Percentiles rank a stretch among this genome's conserved stretches.
Evolutionary conservation across 2,329 filamentous ascomycete genomes (phyloP).

Genomic region (Penicillium glabrum): DNA sequence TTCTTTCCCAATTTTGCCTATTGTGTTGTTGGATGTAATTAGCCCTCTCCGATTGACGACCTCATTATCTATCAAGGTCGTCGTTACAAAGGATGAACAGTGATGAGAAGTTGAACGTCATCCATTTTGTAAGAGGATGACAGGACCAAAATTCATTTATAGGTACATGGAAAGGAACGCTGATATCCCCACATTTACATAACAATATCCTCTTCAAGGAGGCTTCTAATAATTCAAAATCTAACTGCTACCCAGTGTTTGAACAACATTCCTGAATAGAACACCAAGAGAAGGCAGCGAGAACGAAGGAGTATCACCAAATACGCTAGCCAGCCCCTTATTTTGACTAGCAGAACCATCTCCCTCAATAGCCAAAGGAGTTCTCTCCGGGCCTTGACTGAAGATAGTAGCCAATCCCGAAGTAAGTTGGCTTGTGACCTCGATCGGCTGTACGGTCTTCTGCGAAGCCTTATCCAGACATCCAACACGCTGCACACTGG

Average conservation of each 20-base stretch:
- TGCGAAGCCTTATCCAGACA: conserved; percentile 26
- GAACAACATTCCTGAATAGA: conserved; percentile 41
- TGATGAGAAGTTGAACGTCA: neutral
- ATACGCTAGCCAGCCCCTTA: conserved; percentile 35
- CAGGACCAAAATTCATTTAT: conserved; percentile 2
- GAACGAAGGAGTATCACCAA: conserved; percentile 40
- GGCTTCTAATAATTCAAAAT: neutral
- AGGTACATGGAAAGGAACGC: conserved; percentile 16
- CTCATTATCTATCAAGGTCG: neutral
- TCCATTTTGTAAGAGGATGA: neutral
- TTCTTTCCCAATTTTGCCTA: neutral
- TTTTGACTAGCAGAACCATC: conserved; percentile 24
- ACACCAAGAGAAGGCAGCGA: conserved; percentile 37
- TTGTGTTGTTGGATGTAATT: neutral
- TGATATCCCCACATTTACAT: conserved; percentile 8
- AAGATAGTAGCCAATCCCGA: conserved; percentile 38
- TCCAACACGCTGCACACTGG: conserved; percentile 61
- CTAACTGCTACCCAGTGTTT: conserved; percentile 27
- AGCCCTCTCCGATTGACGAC: neutral
- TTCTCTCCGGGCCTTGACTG: conserved; percentile 18
- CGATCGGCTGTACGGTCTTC: conserved; percentile 21
- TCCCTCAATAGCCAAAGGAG: conserved; percentile 4
- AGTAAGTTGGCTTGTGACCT: conserved; percentile 24
- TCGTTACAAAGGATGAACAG: neutral
- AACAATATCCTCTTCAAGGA: neutral